These are phyloP conservation scores for Ceratocystiopsis brevicomis DNA, from an alignment of 2,329 filamentous ascomycete species.

Conservation along the genomic window DNA sequence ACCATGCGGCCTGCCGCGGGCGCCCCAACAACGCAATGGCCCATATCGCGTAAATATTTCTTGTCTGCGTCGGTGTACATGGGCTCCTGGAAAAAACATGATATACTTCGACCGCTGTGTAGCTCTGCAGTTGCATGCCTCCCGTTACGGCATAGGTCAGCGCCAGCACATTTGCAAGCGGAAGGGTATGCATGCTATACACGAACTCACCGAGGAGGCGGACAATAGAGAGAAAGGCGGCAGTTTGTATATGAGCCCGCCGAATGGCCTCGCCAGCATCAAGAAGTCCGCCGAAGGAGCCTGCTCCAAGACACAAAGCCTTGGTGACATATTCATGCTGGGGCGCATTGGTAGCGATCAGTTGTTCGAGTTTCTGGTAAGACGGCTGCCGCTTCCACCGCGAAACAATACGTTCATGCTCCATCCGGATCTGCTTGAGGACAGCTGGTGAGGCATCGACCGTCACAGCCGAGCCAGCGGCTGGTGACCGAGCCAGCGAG, in stretches of 20 bases:
- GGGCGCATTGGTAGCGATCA: slow-evolving; percentile 14
- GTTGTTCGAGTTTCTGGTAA: slow-evolving; percentile 16
- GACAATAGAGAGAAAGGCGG: slow-evolving; percentile 31
- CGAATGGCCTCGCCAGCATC: slow-evolving; percentile 26
- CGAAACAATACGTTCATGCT: slow-evolving; percentile 10
- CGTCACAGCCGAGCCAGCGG: neutral
- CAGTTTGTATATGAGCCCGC: slow-evolving; percentile 31
- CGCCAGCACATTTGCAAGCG: neutral
- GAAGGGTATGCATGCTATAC: slow-evolving; percentile 3
- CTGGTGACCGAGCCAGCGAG: neutral
- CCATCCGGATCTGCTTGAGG: slow-evolving; percentile 8
- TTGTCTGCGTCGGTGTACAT: slow-evolving; percentile 28
- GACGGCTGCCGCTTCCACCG: slow-evolving; percentile 13
- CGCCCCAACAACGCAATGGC: slow-evolving; percentile 30
- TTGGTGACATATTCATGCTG: slow-evolving; percentile 14
- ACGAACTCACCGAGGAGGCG: slow-evolving; percentile 20
- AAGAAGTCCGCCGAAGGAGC: slow-evolving; percentile 34
- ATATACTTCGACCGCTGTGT: slow-evolving; percentile 16
- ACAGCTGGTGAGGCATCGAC: neutral
- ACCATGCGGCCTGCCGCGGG: slow-evolving; percentile 35
- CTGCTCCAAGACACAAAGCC: slow-evolving; percentile 36
- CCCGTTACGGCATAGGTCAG: no score
- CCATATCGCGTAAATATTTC: slow-evolving; percentile 33
- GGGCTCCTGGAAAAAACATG: slow-evolving; percentile 35
- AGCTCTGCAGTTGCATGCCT: no score